Evolutionary conservation across 108 stramenopile genomes (phyloP).

Genomic region (Cyclotella kingstonii): DNA sequence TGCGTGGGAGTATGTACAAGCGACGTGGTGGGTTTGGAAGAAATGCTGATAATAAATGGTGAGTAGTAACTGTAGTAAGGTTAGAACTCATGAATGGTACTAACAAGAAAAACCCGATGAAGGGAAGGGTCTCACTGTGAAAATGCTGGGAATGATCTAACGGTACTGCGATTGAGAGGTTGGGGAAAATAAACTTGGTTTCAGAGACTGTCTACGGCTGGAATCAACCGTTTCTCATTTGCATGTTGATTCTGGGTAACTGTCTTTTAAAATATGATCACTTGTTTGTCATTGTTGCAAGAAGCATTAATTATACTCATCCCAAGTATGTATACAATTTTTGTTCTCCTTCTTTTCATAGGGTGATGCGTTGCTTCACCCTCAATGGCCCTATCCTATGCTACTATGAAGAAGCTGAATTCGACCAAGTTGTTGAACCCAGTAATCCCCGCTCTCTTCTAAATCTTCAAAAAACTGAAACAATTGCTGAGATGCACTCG

Average conservation of each 20-base stretch:
- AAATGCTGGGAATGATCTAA: too few relatives aligned
- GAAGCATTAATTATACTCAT: too few relatives aligned
- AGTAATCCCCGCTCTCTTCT: conserved; percentile 40
- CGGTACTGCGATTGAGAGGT: too few relatives aligned
- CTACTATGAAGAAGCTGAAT: conserved; percentile 47
- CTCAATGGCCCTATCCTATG: conserved; percentile 44
- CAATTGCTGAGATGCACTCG: conserved; percentile 51
- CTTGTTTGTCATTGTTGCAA: too few relatives aligned
- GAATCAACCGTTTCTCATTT: too few relatives aligned
- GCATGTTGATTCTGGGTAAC: too few relatives aligned
- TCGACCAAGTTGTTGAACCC: conserved; percentile 31
- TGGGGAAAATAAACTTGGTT: too few relatives aligned
- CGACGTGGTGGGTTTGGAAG: conserved; percentile 54
- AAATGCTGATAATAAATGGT: conserved; percentile 53
- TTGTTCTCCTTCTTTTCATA: neutral
- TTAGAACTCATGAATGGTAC: neutral
- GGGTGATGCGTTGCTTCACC: conserved; percentile 50
- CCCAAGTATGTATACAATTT: neutral
- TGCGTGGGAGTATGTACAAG: conserved; percentile 54
- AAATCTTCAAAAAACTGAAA: conserved; percentile 45
- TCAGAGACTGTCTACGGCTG: too few relatives aligned
- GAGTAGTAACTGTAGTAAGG: neutral
- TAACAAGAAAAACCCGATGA: neutral
- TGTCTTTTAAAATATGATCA: too few relatives aligned
- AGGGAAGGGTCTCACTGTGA: too few relatives aligned